phyloP scores from a whole-genome alignment of 345 rosid genomes.

The Murraya paniculata region DNA sequence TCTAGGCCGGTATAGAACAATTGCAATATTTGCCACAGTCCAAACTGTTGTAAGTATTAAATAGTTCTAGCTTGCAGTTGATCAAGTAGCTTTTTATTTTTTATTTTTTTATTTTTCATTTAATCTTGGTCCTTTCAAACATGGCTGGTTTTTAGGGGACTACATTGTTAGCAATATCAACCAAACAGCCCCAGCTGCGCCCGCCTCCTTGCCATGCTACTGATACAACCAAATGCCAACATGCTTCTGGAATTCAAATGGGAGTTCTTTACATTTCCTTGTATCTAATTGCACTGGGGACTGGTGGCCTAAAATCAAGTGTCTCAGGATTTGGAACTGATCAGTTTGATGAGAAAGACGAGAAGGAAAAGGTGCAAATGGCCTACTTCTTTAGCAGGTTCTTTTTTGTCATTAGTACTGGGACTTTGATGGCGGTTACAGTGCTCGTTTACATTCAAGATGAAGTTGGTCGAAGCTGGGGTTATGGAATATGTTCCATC shows the following conservation, averaged over 20 bases:
- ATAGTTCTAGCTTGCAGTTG: neutral
- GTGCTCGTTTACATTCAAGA: constrained; percentile 64
- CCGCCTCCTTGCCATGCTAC: constrained; percentile 59
- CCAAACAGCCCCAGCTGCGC: constrained; percentile 57
- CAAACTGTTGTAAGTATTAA: constrained; percentile 51
- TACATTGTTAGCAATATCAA: constrained; percentile 50
- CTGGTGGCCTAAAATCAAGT: constrained; percentile 79
- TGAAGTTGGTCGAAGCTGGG: constrained; percentile 60
- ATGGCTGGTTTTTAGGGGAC: constrained; percentile 53
- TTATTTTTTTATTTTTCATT: neutral
- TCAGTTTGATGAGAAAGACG: constrained; percentile 64
- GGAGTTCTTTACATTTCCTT: constrained; percentile 57
- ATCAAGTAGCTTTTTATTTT: neutral
- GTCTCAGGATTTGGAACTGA: constrained; percentile 66
- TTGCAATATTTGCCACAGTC: constrained; percentile 62
- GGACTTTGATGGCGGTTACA: constrained; percentile 57
- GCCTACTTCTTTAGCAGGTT: constrained; percentile 62
- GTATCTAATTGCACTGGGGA: constrained; percentile 58
- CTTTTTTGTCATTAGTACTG: constrained; percentile 59
- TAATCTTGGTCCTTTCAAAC: neutral
- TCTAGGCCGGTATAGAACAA: constrained; percentile 65
- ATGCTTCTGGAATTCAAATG: constrained; percentile 65
- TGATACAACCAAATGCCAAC: constrained; percentile 36
- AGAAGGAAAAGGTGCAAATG: constrained; percentile 56
- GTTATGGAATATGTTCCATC: constrained; percentile 53